These are phyloP conservation scores for Didymella pinodella DNA, from an alignment of 2,329 filamentous ascomycete genomes.

Conservation along the genomic window DNA sequence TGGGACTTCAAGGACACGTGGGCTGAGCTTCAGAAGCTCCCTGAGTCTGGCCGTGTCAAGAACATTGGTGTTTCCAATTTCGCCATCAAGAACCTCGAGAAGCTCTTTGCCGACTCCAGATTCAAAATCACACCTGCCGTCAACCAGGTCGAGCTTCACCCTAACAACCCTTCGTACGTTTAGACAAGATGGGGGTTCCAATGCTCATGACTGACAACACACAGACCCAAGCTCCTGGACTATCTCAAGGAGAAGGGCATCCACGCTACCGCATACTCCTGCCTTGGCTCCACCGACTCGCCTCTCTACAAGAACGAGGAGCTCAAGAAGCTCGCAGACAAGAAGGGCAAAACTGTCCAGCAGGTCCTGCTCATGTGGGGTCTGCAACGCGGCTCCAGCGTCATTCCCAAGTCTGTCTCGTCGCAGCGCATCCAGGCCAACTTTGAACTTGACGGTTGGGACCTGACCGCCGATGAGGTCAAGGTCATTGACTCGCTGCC, in stretches of 20 bases:
- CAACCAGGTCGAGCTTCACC: constrained; percentile 85
- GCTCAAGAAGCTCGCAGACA: constrained; percentile 67
- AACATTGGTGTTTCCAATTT: constrained; percentile 92
- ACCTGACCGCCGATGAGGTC: constrained; percentile 75
- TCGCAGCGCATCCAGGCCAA: constrained; percentile 77
- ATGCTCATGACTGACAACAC: constrained; percentile 19
- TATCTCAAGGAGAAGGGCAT: constrained; percentile 78
- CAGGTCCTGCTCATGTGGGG: constrained; percentile 84
- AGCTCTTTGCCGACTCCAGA: constrained; percentile 69
- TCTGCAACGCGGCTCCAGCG: constrained; percentile 78
- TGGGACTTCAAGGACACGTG: constrained; percentile 87
- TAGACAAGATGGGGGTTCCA: too few relatives aligned
- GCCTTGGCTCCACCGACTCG: constrained; percentile 74
- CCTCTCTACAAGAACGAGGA: constrained; percentile 72
- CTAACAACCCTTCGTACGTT: constrained; percentile 73
- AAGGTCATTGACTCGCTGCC: constrained; percentile 70
- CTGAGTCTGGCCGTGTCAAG: constrained; percentile 72
- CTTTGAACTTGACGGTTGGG: constrained; percentile 76
- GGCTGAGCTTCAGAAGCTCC: constrained; percentile 74
- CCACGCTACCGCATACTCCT: constrained; percentile 77
- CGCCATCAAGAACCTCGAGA: constrained; percentile 80
- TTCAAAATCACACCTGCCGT: constrained; percentile 72
- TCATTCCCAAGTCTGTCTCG: constrained; percentile 86
- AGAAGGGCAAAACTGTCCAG: constrained; percentile 73
- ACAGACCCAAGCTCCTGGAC: constrained; percentile 71